These are phyloP conservation scores for Colletotrichum graminicola DNA, from an alignment of 2,329 filamentous ascomycete species.

Conservation along the genomic window DNA sequence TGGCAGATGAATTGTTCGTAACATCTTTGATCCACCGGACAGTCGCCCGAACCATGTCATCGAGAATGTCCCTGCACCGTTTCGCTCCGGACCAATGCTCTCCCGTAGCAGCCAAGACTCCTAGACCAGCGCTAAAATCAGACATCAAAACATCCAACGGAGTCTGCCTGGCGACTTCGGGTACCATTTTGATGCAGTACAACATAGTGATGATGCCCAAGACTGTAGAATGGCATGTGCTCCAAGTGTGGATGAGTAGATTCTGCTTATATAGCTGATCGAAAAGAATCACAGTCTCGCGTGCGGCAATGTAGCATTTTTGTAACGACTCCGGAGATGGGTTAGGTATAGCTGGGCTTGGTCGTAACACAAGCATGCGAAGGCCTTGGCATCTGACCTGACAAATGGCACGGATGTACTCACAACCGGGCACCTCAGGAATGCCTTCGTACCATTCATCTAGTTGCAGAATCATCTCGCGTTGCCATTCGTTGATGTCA, in stretches of 20 bases:
- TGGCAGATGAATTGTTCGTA: not conserved
- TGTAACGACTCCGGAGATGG: constrained; percentile 56
- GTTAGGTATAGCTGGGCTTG: constrained; percentile 64
- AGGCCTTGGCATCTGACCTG: constrained; percentile 61
- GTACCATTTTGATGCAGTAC: constrained; percentile 62
- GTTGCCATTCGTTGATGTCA: constrained; percentile 61
- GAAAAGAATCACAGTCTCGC: constrained; percentile 55
- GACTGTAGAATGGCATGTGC: constrained; percentile 62
- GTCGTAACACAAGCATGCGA: constrained; percentile 62
- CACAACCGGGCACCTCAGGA: constrained; percentile 17
- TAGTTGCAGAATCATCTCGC: constrained; percentile 54
- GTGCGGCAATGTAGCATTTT: constrained; percentile 58
- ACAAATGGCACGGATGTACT: constrained; percentile 52
- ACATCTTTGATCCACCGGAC: constrained; percentile 47
- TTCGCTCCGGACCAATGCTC: constrained; percentile 66
- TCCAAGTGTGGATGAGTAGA: constrained; percentile 60
- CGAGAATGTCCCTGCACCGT: constrained; percentile 58
- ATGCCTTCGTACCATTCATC: constrained; percentile 51
- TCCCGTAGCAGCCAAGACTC: constrained; percentile 62
- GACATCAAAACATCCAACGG: constrained; percentile 50
- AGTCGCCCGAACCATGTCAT: constrained; percentile 53
- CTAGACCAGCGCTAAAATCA: constrained; percentile 57
- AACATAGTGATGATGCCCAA: constrained; percentile 63
- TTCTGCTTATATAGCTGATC: constrained; percentile 59
- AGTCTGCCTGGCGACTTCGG: constrained; percentile 53